Evolutionary conservation across 2,329 filamentous ascomycete species (phyloP).

Genomic region (Talaromyces sp.): DNA sequence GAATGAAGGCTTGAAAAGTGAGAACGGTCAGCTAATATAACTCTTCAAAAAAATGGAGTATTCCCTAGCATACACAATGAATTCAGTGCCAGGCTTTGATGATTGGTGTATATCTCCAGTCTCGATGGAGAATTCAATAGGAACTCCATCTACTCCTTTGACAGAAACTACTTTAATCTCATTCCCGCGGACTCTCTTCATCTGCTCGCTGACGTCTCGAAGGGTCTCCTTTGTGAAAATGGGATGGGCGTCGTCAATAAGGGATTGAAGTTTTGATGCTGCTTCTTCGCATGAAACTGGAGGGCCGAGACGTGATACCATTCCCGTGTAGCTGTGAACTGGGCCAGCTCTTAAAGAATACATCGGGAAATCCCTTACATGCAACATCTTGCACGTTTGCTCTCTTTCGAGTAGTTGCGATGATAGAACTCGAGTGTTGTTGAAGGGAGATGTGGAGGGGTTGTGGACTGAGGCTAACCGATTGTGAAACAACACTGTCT

Average conservation of each 20-base stretch:
- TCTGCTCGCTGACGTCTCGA: background rate
- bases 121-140: slow-evolving; percentile 3
- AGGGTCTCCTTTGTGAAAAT: slow-evolving; percentile 4
- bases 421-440: background rate
- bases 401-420: background rate
- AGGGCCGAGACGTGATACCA: background rate
- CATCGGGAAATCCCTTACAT: background rate
- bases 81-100: slow-evolving; percentile 2
- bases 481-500: background rate
- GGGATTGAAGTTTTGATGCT: slow-evolving; percentile 1
- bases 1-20: background rate
- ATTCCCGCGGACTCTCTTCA: background rate
- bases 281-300: slow-evolving; percentile 8
- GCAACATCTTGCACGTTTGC: background rate
- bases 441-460: background rate
- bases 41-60: background rate
- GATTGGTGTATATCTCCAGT: slow-evolving; percentile 1
- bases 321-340: background rate
- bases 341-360: background rate
- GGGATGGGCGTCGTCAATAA: background rate
- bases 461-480: background rate
- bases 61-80: slow-evolving; percentile 3
- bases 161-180: background rate
- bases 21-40: background rate
- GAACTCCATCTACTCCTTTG: slow-evolving; percentile 4